A percentile compares a stretch with the other conserved stretches of the same genome.
phyloP scores from a whole-genome alignment of 2,329 filamentous ascomycete genomes.

The Stachybotrys chlorohalonatus region DNA sequence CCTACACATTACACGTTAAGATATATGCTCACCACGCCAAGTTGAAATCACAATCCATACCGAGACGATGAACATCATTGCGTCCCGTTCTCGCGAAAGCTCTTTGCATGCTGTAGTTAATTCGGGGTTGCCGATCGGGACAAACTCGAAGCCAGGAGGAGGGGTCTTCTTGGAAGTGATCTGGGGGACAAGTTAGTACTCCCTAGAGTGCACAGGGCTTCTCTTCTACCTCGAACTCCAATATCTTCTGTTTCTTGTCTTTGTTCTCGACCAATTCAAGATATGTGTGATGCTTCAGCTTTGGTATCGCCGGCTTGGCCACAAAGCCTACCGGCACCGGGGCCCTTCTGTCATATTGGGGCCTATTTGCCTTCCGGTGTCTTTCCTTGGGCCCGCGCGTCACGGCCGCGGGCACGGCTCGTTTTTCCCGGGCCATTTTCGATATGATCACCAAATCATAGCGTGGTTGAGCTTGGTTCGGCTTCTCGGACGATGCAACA shows the following conservation, averaged over 20 bases:
- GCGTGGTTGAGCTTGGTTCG: not conserved
- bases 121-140: conserved; percentile 53
- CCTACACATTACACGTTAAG: not conserved
- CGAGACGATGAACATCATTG: conserved; percentile 59
- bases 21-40: not conserved
- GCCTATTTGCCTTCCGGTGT: conserved; percentile 21
- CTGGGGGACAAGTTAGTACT: conserved; percentile 22
- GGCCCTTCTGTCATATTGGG: conserved; percentile 22
- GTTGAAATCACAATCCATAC: conserved; percentile 27
- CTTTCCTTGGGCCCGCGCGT: conserved; percentile 24
- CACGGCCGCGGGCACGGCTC: conserved; percentile 19
- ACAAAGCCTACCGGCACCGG: conserved; percentile 25
- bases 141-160: conserved; percentile 53
- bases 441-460: conserved; percentile 2
- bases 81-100: conserved; percentile 50
- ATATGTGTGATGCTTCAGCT: conserved; percentile 50
- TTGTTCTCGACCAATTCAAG: conserved; percentile 57
- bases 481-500: not conserved
- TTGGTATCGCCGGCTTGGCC: conserved; percentile 29
- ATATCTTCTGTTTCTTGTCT: conserved; percentile 50
- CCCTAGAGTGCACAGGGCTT: not conserved
- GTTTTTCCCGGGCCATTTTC: conserved; percentile 27
- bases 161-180: conserved; percentile 41
- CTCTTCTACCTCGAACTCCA: conserved; percentile 48
- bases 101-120: conserved; percentile 56